These are phyloP conservation scores for Boletus albobrunnescens DNA, from an alignment of 1,284 basidiomycete genomes.

Conservation along the genomic window DNA sequence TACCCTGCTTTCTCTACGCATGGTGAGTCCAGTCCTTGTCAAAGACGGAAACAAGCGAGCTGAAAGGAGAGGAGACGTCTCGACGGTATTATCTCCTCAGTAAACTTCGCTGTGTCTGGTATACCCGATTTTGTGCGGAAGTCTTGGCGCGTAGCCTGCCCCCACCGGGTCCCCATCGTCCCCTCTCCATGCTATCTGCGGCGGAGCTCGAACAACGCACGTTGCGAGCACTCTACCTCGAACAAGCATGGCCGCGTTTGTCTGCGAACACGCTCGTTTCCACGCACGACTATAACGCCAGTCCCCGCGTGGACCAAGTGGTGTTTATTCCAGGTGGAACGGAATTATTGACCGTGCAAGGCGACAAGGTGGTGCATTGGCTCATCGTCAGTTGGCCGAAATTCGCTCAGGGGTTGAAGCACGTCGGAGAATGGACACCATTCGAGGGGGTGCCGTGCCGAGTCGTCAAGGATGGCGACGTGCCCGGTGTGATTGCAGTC, in stretches of 20 bases:
- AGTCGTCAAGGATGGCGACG: slow-evolving; percentile 19
- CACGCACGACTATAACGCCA: neutral
- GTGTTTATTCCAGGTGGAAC: slow-evolving; percentile 25
- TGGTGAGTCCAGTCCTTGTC: slow-evolving; percentile 12
- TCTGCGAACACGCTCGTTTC: slow-evolving; percentile 12
- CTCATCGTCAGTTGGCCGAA: slow-evolving; percentile 19
- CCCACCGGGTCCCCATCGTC: slow-evolving; percentile 13
- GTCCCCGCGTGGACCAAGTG: slow-evolving; percentile 25
- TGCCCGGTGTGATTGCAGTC: slow-evolving; percentile 19
- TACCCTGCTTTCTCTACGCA: slow-evolving; percentile 20
- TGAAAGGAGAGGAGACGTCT: slow-evolving; percentile 22
- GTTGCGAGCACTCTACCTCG: slow-evolving; percentile 25
- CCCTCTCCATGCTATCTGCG: slow-evolving; percentile 16
- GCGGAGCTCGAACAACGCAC: slow-evolving; percentile 28
- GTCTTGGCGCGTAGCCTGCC: slow-evolving; percentile 25
- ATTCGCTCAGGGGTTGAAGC: slow-evolving; percentile 12
- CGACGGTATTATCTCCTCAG: slow-evolving; percentile 28
- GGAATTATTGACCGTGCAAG: slow-evolving; percentile 29
- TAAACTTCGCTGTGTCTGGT: slow-evolving; percentile 24
- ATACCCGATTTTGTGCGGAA: slow-evolving; percentile 19
- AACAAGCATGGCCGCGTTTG: slow-evolving; percentile 22
- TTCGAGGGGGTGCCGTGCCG: slow-evolving; percentile 17
- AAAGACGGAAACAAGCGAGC: neutral
- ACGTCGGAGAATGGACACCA: slow-evolving; percentile 21
- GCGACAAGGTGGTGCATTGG: slow-evolving; percentile 25